Percentiles rank a stretch among this genome's conserved stretches.
These are phyloP conservation scores for Chrysoporthe puriensis DNA, from an alignment of 2,329 filamentous ascomycete genomes.

Conservation along the genomic window DNA sequence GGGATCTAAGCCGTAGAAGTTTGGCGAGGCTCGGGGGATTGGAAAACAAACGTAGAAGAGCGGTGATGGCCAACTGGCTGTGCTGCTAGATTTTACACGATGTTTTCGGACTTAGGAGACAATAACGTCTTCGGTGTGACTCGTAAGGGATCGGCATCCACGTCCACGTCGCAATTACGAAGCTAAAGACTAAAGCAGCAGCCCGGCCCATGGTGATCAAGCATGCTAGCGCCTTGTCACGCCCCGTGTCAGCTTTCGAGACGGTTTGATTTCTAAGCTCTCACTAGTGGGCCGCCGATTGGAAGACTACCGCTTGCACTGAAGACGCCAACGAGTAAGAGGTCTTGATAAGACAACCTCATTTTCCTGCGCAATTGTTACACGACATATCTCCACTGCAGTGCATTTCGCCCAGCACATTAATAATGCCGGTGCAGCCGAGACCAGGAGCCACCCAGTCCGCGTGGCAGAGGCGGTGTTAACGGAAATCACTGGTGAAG, in stretches of 20 bases:
- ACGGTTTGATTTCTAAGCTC: background rate
- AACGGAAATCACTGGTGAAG: background rate
- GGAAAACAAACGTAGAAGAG: background rate
- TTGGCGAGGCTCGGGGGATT: background rate
- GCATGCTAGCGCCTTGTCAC: constrained; percentile 1
- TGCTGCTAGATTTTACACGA: background rate
- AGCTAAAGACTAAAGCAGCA: background rate
- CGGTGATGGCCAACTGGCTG: background rate
- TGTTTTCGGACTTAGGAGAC: background rate
- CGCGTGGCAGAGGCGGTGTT: background rate
- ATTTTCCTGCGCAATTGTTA: no score
- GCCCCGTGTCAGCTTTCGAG: background rate
- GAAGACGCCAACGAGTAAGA: no score
- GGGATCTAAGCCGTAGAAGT: background rate
- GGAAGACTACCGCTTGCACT: no score
- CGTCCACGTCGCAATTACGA: background rate
- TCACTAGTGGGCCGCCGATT: background rate
- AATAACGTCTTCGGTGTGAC: background rate
- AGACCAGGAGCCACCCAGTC: no score
- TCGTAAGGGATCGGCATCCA: background rate
- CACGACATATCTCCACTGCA: background rate
- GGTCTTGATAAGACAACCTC: no score
- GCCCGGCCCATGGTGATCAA: background rate
- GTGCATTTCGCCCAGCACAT: background rate
- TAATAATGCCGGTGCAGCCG: no score